These are phyloP conservation scores for Aspergillus versicolor DNA, from an alignment of 2,329 filamentous ascomycete genomes.

Conservation along the genomic window DNA sequence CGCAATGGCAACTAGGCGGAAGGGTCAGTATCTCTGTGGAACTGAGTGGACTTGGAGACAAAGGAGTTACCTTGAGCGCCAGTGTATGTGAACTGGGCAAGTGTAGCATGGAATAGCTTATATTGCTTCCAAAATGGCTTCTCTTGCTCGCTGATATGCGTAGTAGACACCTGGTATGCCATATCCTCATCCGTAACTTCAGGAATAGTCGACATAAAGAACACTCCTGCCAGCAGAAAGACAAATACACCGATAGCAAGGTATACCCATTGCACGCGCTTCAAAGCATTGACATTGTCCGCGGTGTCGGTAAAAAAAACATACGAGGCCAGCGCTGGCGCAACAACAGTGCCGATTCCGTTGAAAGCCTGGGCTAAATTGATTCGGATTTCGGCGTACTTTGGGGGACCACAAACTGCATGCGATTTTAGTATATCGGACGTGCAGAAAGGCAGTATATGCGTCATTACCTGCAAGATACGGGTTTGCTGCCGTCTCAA, in stretches of 20 bases:
- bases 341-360: conserved; percentile 71
- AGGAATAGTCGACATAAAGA: conserved; percentile 66
- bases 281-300: conserved; percentile 57
- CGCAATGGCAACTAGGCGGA: conserved; percentile 44
- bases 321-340: conserved; percentile 69
- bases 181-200: conserved; percentile 73
- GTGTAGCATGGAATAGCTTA: conserved; percentile 71
- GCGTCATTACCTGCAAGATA: conserved; percentile 59
- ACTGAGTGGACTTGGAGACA: not conserved
- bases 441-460: not conserved
- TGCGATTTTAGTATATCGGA: conserved; percentile 18
- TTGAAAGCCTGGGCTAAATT: conserved; percentile 77
- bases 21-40: conserved; percentile 7
- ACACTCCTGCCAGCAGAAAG: conserved; percentile 63
- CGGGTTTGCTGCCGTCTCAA: conserved; percentile 76
- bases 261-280: conserved; percentile 76
- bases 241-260: conserved; percentile 76
- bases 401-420: conserved; percentile 70
- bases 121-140: conserved; percentile 70
- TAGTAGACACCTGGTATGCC: conserved; percentile 59
- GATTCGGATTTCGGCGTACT: conserved; percentile 73
- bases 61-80: conserved; percentile 63
- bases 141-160: conserved; percentile 54
- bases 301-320: conserved; percentile 69
- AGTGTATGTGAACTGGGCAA: conserved; percentile 78